Conservation (phyloP, 108 stramenopile genomes). For the Aureococcus anophagefferens region DNA sequence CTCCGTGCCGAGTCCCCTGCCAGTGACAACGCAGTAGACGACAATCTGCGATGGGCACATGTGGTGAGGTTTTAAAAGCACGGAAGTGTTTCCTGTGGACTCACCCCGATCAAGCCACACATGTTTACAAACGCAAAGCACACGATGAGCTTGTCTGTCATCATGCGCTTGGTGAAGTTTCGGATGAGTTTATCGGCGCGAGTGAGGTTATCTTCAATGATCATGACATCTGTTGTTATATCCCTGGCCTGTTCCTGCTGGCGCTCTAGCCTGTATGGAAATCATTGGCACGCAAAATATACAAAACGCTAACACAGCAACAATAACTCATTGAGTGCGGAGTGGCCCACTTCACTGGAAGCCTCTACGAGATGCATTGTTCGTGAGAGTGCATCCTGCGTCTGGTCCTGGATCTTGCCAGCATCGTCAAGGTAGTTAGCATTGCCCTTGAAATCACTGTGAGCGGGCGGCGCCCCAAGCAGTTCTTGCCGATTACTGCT, state of each 20-base stretch:
- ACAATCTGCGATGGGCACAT: too few relatives aligned
- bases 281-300: too few relatives aligned
- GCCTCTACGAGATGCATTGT: conserved; percentile 62
- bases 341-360: conserved; percentile 68
- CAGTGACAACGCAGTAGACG: too few relatives aligned
- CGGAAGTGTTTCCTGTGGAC: too few relatives aligned
- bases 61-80: too few relatives aligned
- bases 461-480: background rate
- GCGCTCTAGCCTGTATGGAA: conserved; percentile 38
- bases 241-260: conserved; percentile 73
- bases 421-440: conserved; percentile 61
- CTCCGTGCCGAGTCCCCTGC: too few relatives aligned
- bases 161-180: conserved; percentile 82
- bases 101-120: conserved; percentile 64
- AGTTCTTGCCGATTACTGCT: too few relatives aligned
- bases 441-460: background rate
- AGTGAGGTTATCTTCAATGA: conserved; percentile 71
- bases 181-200: conserved; percentile 80
- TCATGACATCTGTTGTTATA: conserved; percentile 74
- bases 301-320: too few relatives aligned
- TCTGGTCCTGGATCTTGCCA: conserved; percentile 59
- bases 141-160: conserved; percentile 84
- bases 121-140: conserved; percentile 80
- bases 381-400: conserved; percentile 56
- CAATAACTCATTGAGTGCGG: conserved; percentile 66